Base-by-base conservation (phyloP, 179 eudicot species). In the Beta macrorhiza region DNA sequence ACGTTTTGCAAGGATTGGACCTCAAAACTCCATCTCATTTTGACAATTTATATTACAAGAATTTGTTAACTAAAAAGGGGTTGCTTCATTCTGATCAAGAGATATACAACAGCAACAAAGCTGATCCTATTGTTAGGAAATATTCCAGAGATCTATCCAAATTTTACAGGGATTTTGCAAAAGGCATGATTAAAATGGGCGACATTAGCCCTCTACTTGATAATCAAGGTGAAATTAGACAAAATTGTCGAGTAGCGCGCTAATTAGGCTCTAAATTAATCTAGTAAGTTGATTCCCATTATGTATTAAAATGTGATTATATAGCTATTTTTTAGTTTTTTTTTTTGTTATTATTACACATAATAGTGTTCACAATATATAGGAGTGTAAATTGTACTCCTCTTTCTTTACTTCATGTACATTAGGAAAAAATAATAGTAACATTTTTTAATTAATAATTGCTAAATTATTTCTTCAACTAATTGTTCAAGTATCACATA, bases 141-240 rank as follows among this genome's bases (percentile, higher is more conserved):
- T 87, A 57, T 14, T 84, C 83, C 1, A 45, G 82, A 11, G 82
- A 88, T 25, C 80, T 64, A 8, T 32, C 84, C 0, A 78, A 76
- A 47, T 89, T 86, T 45, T 82, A 67, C n/a, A 29, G 52, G 42
- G 82, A 73, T 12, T 88, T 89, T 37, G 81, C 79, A 0, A 80
- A 25, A 57, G 78, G 84, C 9, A 89, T 89, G 86, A 79, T 89
- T 10, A 85, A 82, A 45, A 89, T 89, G 92, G 90, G 90, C 2
- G 79, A 85, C 2, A 81, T 89, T 71, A 78, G 75, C 59, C 90
- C 90, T 32, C 88, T 87, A 37, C 72, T 85, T n/a, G 90, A 86
- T 11, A 57, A 58, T 5, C 15, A 82, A 15, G 90, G 86, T 4
- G 86, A 88, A 78, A 71, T 88, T 63, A 83, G 92, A 75, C 75